Evolutionary conservation across 2,329 filamentous ascomycete genomes (phyloP), one percentile per base, ranked within the genome.

Genomic region (Fusarium gaditjirri): DNA sequence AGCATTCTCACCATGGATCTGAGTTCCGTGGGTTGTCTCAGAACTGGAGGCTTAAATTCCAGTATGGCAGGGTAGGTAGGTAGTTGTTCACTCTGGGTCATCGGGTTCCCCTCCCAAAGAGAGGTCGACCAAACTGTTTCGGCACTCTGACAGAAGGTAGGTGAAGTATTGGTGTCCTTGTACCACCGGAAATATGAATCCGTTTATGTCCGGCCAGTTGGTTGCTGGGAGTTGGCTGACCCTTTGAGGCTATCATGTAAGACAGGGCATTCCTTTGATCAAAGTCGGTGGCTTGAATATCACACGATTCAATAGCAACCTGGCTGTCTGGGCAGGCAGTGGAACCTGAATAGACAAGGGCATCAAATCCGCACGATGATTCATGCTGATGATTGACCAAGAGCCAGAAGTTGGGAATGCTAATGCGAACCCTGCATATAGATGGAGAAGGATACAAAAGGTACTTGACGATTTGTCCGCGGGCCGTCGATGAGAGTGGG

Each of bases 181-280:
- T 36, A 33, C 17, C 12, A 42, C 39, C 17, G 47, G 39, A 41
- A 55, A 49, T 23, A 47, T 16, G 38, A 39, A 23, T 19, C 31
- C 13, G 16, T 14, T 11, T 44, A 35, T 55, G 36, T 21, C 50
- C 21, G 41, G 42, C 29, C 25, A 42, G 25, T 61, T 61, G 42
- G 29, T 19, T 35, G 21, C 59, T 39, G 42, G 11, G 11, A 25
- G 43, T 43, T 63, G 57, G 33, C 21, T 31, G 55, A 44, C 12
- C 49, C 41, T 66, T 68, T 50, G 61, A 58, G 70, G 65, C 56
- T 61, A 57, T 66, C 57, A 47, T 56, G 36, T 61, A 44, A 72
- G 66, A 73, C 70, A 71, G 44, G 38, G 35, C 70, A 73, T 72
- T 64, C 66, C 70, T 60, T 71, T 71, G 66, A 60, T 43, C 41